phyloP scores from a whole-genome alignment of 805 yeast species.

The Candida michaelii region DNA sequence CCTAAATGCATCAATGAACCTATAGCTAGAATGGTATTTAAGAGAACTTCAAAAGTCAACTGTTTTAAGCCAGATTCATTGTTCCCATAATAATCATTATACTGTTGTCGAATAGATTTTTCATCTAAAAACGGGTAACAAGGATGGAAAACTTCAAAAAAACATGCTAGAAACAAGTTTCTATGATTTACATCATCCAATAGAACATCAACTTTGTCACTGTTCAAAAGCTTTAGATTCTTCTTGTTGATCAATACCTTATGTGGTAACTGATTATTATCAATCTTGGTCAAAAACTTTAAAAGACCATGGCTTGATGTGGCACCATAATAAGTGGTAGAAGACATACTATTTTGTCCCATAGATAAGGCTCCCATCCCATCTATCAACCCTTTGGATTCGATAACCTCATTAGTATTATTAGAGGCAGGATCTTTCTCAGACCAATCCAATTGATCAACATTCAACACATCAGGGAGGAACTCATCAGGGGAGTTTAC shows the following conservation, averaged over 20 bases:
- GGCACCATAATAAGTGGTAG: slow-evolving; percentile 12
- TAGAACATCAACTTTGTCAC: not conserved
- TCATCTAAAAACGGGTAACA: not conserved
- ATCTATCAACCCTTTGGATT: slow-evolving; percentile 8
- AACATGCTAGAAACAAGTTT: not conserved
- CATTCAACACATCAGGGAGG: slow-evolving; percentile 9
- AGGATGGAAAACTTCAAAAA: not conserved
- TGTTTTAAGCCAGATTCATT: no score
- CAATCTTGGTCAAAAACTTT: slow-evolving; percentile 3
- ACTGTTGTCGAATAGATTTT: slow-evolving; percentile 6
- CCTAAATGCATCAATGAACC: slow-evolving; percentile 69
- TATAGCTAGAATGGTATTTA: slow-evolving; percentile 60
- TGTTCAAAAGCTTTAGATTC: not conserved
- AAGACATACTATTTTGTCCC: slow-evolving; percentile 3
- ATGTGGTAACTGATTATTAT: not conserved
- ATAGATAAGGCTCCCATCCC: slow-evolving; percentile 16
- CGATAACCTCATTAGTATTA: not conserved
- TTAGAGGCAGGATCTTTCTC: not conserved
- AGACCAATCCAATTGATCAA: slow-evolving; percentile 8
- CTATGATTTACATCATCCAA: not conserved
- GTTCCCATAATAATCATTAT: no score
- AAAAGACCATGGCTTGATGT: slow-evolving; percentile 13
- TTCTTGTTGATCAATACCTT: not conserved
- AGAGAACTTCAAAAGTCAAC: slow-evolving; percentile 47
- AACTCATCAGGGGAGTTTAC: not conserved